Evolutionary conservation across 2,329 filamentous ascomycete species (phyloP).

Genomic region (Monosporascus sp.): DNA sequence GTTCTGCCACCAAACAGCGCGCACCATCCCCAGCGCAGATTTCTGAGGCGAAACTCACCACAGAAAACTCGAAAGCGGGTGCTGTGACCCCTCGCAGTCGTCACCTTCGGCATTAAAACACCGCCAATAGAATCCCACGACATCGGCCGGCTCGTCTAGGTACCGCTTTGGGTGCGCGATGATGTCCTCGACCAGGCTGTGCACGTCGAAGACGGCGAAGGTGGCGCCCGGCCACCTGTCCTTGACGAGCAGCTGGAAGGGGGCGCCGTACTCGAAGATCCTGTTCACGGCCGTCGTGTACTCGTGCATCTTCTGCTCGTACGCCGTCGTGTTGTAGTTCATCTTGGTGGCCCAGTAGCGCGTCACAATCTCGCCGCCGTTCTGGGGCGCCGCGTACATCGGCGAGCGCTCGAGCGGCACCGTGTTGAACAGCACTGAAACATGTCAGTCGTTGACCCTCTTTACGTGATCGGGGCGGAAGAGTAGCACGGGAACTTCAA

Average conservation of each 20-base stretch:
- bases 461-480: too few relatives aligned
- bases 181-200: constrained; percentile 61
- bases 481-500: not conserved
- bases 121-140: constrained; percentile 51
- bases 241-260: constrained; percentile 38
- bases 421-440: constrained; percentile 58
- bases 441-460: too few relatives aligned
- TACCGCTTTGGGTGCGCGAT: constrained; percentile 55
- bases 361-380: constrained; percentile 36
- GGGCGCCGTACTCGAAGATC: constrained; percentile 44
- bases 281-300: constrained; percentile 47
- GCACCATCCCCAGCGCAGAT: too few relatives aligned
- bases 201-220: constrained; percentile 63
- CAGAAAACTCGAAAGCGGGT: constrained; percentile 55
- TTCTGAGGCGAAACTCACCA: constrained; percentile 44
- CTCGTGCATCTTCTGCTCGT: constrained; percentile 42
- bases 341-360: constrained; percentile 43
- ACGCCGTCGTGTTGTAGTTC: constrained; percentile 41
- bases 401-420: constrained; percentile 64
- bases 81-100: constrained; percentile 32
- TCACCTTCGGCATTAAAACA: constrained; percentile 34
- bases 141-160: constrained; percentile 58
- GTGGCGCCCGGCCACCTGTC: constrained; percentile 52
- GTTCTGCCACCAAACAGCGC: not conserved
- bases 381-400: constrained; percentile 50